A percentile compares a stretch with the other conserved stretches of the same genome.
Conservation (phyloP, 768 basidiomycete species). For the Russula sp. region DNA sequence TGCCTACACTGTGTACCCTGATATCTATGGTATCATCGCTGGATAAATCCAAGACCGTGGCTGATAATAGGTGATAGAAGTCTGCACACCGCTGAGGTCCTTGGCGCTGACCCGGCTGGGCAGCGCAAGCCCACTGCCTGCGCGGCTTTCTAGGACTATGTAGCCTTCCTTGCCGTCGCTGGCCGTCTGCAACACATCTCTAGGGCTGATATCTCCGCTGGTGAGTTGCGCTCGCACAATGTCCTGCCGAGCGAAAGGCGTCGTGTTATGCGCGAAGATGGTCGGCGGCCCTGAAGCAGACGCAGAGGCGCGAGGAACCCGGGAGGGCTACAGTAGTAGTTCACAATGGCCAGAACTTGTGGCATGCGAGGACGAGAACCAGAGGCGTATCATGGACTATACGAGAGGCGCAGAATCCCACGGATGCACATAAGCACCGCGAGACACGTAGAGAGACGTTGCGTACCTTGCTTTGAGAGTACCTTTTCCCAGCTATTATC, state of each 20-base stretch:
- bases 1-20: conserved; percentile 54
- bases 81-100: background rate
- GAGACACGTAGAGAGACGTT: background rate
- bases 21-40: conserved; percentile 13
- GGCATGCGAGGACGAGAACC: background rate
- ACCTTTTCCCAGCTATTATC: conserved; percentile 90
- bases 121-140: conserved; percentile 31
- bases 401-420: background rate
- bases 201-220: conserved; percentile 34
- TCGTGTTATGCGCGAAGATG: conserved; percentile 77
- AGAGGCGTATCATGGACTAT: conserved; percentile 66
- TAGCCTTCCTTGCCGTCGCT: conserved; percentile 65
- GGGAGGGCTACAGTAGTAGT: conserved; percentile 46
- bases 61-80: background rate
- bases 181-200: conserved; percentile 57
- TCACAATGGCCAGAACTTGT: background rate
- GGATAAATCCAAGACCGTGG: background rate
- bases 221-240: conserved; percentile 61
- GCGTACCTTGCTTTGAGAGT: conserved; percentile 76
- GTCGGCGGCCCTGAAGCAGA: conserved; percentile 30
- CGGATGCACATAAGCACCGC: background rate
- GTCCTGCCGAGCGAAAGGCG: conserved; percentile 72
- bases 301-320: conserved; percentile 56
- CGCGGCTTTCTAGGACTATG: conserved; percentile 55
- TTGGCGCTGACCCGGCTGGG: conserved; percentile 1